Percentiles rank a stretch among this genome's conserved stretches.
Conservation (phyloP, 345 rosid species). For the Bretschneidera sinensis region DNA sequence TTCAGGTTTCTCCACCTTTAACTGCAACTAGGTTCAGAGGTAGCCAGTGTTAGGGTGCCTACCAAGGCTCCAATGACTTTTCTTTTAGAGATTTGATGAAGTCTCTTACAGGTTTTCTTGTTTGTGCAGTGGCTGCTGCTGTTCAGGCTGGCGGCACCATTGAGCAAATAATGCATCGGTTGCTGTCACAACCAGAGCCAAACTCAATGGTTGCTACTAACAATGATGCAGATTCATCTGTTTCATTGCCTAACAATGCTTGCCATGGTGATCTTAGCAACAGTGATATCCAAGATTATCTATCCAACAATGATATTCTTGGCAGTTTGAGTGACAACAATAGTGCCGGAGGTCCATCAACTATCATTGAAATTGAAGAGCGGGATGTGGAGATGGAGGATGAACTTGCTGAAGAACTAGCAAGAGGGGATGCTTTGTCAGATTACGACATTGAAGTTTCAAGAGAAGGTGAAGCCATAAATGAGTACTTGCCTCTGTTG, state of each 20-base stretch:
- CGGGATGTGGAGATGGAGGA: slow-evolving; percentile 80
- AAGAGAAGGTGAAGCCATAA: slow-evolving; percentile 68
- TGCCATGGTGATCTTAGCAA: no score
- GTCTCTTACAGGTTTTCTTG: neutral
- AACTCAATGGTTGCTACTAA: slow-evolving; percentile 17
- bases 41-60: neutral
- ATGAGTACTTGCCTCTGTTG: slow-evolving; percentile 56
- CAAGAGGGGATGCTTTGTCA: slow-evolving; percentile 44
- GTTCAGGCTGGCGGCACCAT: slow-evolving; percentile 43
- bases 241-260: neutral
- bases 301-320: slow-evolving; percentile 7
- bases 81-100: no score
- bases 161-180: slow-evolving; percentile 46
- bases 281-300: no score
- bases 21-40: no score
- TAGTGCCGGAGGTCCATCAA: slow-evolving; percentile 22
- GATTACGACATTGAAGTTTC: slow-evolving; percentile 76
- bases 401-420: slow-evolving; percentile 58
- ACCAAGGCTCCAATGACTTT: no score
- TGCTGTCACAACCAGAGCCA: slow-evolving; percentile 33
- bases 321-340: slow-evolving; percentile 12
- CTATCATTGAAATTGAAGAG: slow-evolving; percentile 15
- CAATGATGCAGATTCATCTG: slow-evolving; percentile 13
- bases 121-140: slow-evolving; percentile 50
- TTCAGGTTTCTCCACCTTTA: no score